phyloP scores from a whole-genome alignment of 805 yeast species.

The Candida cerambycidarum region DNA sequence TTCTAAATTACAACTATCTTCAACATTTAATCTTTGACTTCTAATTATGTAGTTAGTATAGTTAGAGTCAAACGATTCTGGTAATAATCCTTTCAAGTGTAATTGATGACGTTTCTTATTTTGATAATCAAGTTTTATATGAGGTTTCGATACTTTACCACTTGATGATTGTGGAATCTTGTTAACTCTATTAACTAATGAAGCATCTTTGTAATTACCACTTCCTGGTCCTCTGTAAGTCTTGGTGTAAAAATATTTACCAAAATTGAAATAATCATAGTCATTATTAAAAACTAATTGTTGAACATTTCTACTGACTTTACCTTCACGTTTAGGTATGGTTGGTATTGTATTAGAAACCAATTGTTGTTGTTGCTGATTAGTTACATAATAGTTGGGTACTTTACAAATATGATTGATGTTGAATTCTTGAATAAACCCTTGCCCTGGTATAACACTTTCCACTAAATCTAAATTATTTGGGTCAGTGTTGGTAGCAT shows the following conservation, averaged over 20 bases:
- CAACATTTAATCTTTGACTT: conserved; percentile 29
- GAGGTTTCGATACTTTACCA: conserved; percentile 14
- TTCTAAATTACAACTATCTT: conserved; percentile 40
- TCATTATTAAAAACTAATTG: conserved; percentile 37
- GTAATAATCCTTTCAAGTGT: conserved; percentile 38
- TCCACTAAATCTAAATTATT: conserved; percentile 41
- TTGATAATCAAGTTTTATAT: conserved; percentile 20
- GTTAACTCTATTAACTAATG: conserved; percentile 40
- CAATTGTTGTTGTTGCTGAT: conserved; percentile 21
- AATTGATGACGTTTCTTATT: conserved; percentile 17
- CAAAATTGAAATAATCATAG: conserved; percentile 32
- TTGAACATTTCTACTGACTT: conserved; percentile 34
- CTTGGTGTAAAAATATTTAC: conserved; percentile 41
- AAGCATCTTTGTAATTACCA: conserved; percentile 46
- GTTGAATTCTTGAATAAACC: conserved; percentile 42
- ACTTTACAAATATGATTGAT: conserved; percentile 41
- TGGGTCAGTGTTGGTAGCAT: conserved; percentile 35
- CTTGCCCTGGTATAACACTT: conserved; percentile 44
- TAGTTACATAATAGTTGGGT: conserved; percentile 40
- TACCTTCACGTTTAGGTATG: conserved; percentile 15
- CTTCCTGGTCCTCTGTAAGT: conserved; percentile 46
- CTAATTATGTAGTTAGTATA: conserved; percentile 30
- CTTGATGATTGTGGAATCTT: conserved; percentile 21
- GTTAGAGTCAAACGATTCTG: conserved; percentile 31
- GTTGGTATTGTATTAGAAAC: background rate